These are phyloP conservation scores for Thalassiosira profunda DNA, from an alignment of 108 stramenopile species.

Conservation along the genomic window DNA sequence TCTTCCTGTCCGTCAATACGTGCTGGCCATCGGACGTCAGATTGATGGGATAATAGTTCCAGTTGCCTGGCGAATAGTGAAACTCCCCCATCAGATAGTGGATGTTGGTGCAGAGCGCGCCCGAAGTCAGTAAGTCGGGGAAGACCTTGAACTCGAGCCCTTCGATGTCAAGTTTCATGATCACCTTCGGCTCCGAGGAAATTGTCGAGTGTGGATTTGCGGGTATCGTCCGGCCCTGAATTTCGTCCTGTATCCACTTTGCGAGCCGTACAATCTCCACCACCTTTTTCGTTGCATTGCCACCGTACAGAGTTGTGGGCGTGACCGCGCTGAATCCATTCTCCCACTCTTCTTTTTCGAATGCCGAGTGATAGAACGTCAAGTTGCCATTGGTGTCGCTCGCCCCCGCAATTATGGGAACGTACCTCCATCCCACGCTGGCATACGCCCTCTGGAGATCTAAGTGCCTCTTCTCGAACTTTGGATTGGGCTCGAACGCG, in stretches of 20 bases:
- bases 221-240: slow-evolving; percentile 28
- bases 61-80: slow-evolving; percentile 5
- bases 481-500: slow-evolving; percentile 46
- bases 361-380: slow-evolving; percentile 37
- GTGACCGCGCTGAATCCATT: slow-evolving; percentile 31
- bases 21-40: slow-evolving; percentile 4
- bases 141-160: slow-evolving; percentile 32
- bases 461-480: slow-evolving; percentile 7
- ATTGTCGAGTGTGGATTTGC: not conserved
- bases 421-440: slow-evolving; percentile 43
- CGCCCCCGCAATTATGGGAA: slow-evolving; percentile 26
- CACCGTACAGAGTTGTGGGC: slow-evolving; percentile 8
- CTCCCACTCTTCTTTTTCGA: slow-evolving; percentile 6
- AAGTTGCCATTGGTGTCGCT: slow-evolving; percentile 23
- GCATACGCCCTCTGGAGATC: slow-evolving; percentile 17
- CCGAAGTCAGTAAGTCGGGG: slow-evolving; percentile 24
- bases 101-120: slow-evolving; percentile 22
- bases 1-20: not conserved
- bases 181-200: slow-evolving; percentile 11
- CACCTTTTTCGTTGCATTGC: not conserved
- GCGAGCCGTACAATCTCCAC: slow-evolving; percentile 35
- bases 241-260: slow-evolving; percentile 38
- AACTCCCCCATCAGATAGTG: slow-evolving; percentile 41
- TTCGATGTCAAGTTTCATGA: slow-evolving; percentile 51
- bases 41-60: slow-evolving; percentile 10